These are phyloP conservation scores for Apostasia shenzhenica DNA, from an alignment of 106 monocot species.

Conservation along the genomic window DNA sequence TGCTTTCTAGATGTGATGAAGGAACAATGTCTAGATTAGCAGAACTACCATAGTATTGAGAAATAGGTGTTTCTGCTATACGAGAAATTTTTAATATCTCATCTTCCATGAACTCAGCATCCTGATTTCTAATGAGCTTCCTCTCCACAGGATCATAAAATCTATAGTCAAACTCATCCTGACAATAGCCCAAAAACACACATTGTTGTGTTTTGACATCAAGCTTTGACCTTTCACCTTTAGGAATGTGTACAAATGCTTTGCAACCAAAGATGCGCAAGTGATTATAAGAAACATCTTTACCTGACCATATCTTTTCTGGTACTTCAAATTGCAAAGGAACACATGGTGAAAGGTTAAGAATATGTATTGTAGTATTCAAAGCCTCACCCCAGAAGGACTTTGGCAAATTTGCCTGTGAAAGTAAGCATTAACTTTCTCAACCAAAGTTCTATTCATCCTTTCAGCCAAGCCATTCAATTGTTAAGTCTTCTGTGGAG, in stretches of 20 bases:
- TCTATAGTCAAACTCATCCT: too few species aligned
- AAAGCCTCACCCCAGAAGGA: neutral
- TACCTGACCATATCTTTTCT: neutral
- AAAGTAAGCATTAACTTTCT: neutral
- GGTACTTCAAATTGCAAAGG: neutral
- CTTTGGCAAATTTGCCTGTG: neutral
- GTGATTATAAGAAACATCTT: neutral
- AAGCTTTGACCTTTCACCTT: neutral
- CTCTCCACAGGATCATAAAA: too few species aligned
- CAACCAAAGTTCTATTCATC: neutral
- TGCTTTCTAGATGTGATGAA: too few species aligned
- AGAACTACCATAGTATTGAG: too few species aligned
- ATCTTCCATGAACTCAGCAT: too few species aligned
- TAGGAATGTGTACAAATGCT: constrained; percentile 1
- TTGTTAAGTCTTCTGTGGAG: neutral
- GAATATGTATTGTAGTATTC: neutral
- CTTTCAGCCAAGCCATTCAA: neutral
- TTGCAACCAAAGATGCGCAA: neutral
- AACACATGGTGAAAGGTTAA: neutral
- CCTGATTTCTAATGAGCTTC: too few species aligned
- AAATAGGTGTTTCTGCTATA: too few species aligned
- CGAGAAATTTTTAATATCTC: too few species aligned
- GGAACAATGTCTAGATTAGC: too few species aligned
- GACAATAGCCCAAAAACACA: too few species aligned
- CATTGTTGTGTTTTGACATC: too few species aligned